Percentiles rank a stretch among this genome's conserved stretches.
Evolutionary conservation across 768 basidiomycete genomes (phyloP).

Genomic region (Tulasnella sp.): DNA sequence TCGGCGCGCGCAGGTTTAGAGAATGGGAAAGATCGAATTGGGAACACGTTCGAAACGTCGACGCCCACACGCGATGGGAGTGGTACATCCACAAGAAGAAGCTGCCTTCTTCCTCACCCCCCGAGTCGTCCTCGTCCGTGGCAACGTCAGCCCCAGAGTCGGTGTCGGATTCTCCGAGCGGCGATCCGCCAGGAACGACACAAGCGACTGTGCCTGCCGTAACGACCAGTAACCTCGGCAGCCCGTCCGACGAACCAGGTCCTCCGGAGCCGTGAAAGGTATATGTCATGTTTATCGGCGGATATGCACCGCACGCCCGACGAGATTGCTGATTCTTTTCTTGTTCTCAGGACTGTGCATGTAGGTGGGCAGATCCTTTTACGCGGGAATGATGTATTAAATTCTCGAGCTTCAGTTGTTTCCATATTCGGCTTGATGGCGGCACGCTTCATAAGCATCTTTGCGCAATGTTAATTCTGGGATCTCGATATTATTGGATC

Average conservation of each 20-base stretch:
- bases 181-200: not conserved
- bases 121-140: not conserved
- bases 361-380: not conserved
- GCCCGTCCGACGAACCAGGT: not conserved
- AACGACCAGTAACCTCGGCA: not conserved
- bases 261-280: not conserved
- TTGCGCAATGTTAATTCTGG: not conserved
- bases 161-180: not conserved
- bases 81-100: conserved; percentile 3
- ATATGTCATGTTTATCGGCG: not conserved
- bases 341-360: too few relatives aligned
- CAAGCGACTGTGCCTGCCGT: not conserved
- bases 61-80: not conserved
- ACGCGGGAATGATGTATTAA: not conserved
- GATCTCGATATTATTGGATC: not conserved
- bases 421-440: not conserved
- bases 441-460: not conserved
- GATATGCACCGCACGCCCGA: not conserved
- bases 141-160: too few relatives aligned
- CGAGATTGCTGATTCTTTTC: not conserved
- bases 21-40: not conserved
- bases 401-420: not conserved
- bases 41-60: not conserved
- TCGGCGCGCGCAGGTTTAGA: not conserved
- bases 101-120: not conserved